phyloP scores from a whole-genome alignment of 805 yeast genomes.

The Myxozyma monticola region DNA sequence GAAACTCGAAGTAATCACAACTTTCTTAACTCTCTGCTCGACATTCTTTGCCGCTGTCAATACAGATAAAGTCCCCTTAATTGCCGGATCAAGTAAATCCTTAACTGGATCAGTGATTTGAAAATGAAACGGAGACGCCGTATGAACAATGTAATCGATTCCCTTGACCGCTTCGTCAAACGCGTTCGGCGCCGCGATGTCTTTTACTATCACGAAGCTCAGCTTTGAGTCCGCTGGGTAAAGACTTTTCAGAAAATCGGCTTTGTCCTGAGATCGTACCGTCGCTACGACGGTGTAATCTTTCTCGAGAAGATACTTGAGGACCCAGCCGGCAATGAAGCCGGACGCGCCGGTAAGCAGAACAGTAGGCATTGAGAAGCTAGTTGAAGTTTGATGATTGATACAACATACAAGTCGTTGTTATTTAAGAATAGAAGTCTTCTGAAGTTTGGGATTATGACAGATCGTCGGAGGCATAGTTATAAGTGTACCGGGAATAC shows the following conservation, averaged over 20 bases:
- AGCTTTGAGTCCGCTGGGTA: constrained; percentile 32
- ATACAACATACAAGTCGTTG: too few species aligned
- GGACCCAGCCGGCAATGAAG: constrained; percentile 51
- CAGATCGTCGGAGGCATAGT: too few species aligned
- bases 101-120: constrained; percentile 42
- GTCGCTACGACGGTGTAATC: constrained; percentile 51
- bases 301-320: constrained; percentile 44
- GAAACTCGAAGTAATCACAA: constrained; percentile 54
- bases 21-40: constrained; percentile 45
- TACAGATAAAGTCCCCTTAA: constrained; percentile 49
- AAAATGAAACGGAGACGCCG: constrained; percentile 45
- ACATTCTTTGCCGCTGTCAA: constrained; percentile 43
- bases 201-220: constrained; percentile 36
- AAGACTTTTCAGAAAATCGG: constrained; percentile 35
- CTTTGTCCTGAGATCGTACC: constrained; percentile 47
- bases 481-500: too few species aligned
- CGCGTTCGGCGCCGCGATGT: constrained; percentile 42
- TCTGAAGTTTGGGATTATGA: too few species aligned
- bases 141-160: constrained; percentile 42
- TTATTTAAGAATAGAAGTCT: too few species aligned
- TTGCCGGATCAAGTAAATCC: constrained; percentile 49
- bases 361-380: constrained; percentile 35
- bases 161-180: constrained; percentile 50
- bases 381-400: too few species aligned
- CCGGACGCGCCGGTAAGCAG: constrained; percentile 55